Conservation (phyloP, 2,329 filamentous ascomycete species). For the Cadophora luteo-olivacea region DNA sequence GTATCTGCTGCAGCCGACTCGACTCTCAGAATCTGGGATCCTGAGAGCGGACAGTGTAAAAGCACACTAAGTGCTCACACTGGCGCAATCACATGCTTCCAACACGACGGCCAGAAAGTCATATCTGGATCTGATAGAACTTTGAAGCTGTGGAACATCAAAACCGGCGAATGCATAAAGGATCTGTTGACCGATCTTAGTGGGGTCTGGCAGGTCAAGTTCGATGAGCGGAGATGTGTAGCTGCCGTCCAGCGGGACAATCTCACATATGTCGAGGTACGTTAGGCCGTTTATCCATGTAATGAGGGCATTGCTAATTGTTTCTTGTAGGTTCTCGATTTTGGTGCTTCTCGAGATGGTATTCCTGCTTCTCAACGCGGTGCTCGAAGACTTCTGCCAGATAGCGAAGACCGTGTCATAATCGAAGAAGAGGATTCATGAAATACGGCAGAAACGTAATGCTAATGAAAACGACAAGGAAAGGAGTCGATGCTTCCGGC, state of each 20-base stretch:
- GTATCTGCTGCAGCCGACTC: slow-evolving; percentile 96
- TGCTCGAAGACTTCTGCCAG: slow-evolving; percentile 67
- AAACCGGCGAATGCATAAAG: slow-evolving; percentile 88
- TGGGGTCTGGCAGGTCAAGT: slow-evolving; percentile 99
- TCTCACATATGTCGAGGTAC: slow-evolving; percentile 94
- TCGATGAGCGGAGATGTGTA: slow-evolving; percentile 93
- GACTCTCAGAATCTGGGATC: slow-evolving; percentile 96
- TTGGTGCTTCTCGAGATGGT: slow-evolving; percentile 91
- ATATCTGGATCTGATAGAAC: slow-evolving; percentile 96
- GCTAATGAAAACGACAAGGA: slow-evolving; percentile 10
- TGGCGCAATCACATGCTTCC: slow-evolving; percentile 97
- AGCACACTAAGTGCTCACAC: slow-evolving; percentile 92
- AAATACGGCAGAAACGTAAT: slow-evolving; percentile 9
- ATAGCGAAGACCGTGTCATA: slow-evolving; percentile 30
- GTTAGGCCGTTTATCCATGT: slow-evolving; percentile 42
- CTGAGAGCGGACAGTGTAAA: slow-evolving; percentile 88
- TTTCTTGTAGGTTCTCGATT: slow-evolving; percentile 82
- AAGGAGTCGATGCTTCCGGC: slow-evolving; percentile 1
- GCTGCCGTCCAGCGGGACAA: slow-evolving; percentile 93
- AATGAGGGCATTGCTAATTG: slow-evolving; percentile 44
- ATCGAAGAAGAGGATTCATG: slow-evolving; percentile 33
- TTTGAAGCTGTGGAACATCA: slow-evolving; percentile 98
- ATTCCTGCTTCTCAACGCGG: slow-evolving; percentile 79
- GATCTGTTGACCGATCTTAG: slow-evolving; percentile 92
- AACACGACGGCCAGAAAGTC: slow-evolving; percentile 95